A percentile compares a stretch with the other conserved stretches of the same genome.
phyloP scores from a whole-genome alignment of 1,139 yeast species.

The Meyerozyma smithsonii region DNA sequence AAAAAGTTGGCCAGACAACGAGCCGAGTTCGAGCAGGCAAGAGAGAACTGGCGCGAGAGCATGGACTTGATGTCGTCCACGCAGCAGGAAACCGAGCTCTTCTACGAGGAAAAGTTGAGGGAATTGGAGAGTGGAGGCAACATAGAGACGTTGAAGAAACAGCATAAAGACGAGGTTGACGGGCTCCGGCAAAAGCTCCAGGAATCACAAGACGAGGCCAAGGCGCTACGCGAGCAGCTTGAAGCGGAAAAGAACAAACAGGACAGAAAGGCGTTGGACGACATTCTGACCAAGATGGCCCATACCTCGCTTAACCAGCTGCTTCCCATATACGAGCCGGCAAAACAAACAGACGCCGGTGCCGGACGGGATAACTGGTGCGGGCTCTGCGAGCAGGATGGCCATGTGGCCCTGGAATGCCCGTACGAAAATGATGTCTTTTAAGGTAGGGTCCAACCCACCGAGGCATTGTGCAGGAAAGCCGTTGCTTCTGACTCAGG shows the following conservation, averaged over 20 bases:
- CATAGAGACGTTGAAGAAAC: background rate
- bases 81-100: slow-evolving; percentile 38
- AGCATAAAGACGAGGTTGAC: background rate
- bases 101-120: slow-evolving; percentile 27
- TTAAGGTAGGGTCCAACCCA: slow-evolving; percentile 12
- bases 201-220: background rate
- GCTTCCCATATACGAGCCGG: slow-evolving; percentile 50
- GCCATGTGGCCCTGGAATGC: slow-evolving; percentile 83
- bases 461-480: background rate
- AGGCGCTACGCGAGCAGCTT: background rate
- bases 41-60: slow-evolving; percentile 55
- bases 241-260: slow-evolving; percentile 1
- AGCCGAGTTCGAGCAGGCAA: slow-evolving; percentile 45
- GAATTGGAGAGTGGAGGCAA: slow-evolving; percentile 15
- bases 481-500: background rate
- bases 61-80: slow-evolving; percentile 47
- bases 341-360: slow-evolving; percentile 54
- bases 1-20: slow-evolving; percentile 39
- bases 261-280: background rate
- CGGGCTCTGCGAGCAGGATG: slow-evolving; percentile 85
- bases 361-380: slow-evolving; percentile 82
- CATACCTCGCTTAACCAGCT: slow-evolving; percentile 16
- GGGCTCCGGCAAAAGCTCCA: slow-evolving; percentile 9
- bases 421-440: slow-evolving; percentile 70
- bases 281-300: slow-evolving; percentile 1